Evolutionary conservation across 2,329 filamentous ascomycete genomes (phyloP).

Genomic region (Monosporascus sp.): DNA sequence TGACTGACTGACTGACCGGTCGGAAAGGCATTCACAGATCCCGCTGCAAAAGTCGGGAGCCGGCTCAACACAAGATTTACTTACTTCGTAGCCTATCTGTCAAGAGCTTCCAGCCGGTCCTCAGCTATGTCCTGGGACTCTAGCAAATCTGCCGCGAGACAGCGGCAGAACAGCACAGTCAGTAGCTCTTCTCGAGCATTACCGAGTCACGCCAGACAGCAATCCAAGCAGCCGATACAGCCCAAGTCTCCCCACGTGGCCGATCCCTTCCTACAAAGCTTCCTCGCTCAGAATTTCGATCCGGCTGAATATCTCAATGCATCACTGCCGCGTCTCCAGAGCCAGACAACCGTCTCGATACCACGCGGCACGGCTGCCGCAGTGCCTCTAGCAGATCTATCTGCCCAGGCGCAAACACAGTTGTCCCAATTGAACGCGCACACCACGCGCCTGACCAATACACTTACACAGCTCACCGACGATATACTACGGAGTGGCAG

Average conservation of each 20-base stretch:
- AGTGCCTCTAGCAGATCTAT: constrained; percentile 68
- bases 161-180: constrained; percentile 41
- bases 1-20: too few species aligned
- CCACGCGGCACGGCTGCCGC: constrained; percentile 28
- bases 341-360: constrained; percentile 28
- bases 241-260: constrained; percentile 58
- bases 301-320: constrained; percentile 80
- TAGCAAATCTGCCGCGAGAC: constrained; percentile 29
- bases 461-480: constrained; percentile 84
- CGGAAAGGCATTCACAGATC: too few species aligned
- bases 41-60: too few species aligned
- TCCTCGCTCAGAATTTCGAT: constrained; percentile 73
- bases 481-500: constrained; percentile 89
- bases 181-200: constrained; percentile 28
- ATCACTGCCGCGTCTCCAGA: constrained; percentile 62
- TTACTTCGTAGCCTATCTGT: background rate
- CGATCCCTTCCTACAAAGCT: constrained; percentile 68
- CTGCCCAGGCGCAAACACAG: constrained; percentile 74
- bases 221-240: constrained; percentile 32
- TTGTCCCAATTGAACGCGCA: constrained; percentile 85
- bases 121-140: constrained; percentile 34
- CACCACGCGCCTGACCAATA: constrained; percentile 73
- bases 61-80: too few species aligned
- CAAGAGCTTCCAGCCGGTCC: background rate
- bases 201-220: constrained; percentile 36